Base-by-base conservation (phyloP, 371 early-diverging fungal genomes). In the Rozella allomycis region DNA sequence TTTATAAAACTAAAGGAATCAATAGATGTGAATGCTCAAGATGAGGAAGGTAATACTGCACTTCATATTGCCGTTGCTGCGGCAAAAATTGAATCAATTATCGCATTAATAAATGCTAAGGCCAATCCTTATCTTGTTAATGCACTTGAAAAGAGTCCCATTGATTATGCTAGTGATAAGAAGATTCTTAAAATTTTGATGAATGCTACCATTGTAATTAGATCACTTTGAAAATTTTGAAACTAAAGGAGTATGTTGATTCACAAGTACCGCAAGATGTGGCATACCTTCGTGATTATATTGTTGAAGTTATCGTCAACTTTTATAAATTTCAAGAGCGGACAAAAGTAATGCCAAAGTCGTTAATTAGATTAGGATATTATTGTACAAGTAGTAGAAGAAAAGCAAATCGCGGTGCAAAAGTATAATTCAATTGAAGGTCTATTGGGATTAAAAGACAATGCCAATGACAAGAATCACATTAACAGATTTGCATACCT, bases 381-480 rank as follows among this genome's bases (percentile, higher is more conserved):
- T 0, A 37, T 60, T 14, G 38, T 37, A 4, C 55, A 60, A 29
- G 40, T 60, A 13, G 31, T 58, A 3, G 58, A 60, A 36, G 55
- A 60, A 26, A 60, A 58, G 37, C 55, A 55, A 25, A 41, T 49
- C 19, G 48, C 50, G 4, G 13, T 53, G 12, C 44, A 56, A 39
- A 60, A 60, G 32, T 40, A 43, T 26, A 26, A 60, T 42, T 52
- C 47, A 31, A 10, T 20, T 8, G 10, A 27, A 17, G 2, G 2
- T 12, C n/a, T 3, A 12, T 12, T 38, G 30, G 0, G 25, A 3
- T 31, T 27, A 30, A 33, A 3, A 23, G 16, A n/a, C 17, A 7
- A 13, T 33, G 21, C 11, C 34, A 17, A 11, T 12, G 9, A 21
- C 5, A 30, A 30, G 14, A 30, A 17, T 3, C 2, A 31, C 2